Base-by-base conservation (phyloP, 306 rosid genomes). In the Vicia villosa region DNA sequence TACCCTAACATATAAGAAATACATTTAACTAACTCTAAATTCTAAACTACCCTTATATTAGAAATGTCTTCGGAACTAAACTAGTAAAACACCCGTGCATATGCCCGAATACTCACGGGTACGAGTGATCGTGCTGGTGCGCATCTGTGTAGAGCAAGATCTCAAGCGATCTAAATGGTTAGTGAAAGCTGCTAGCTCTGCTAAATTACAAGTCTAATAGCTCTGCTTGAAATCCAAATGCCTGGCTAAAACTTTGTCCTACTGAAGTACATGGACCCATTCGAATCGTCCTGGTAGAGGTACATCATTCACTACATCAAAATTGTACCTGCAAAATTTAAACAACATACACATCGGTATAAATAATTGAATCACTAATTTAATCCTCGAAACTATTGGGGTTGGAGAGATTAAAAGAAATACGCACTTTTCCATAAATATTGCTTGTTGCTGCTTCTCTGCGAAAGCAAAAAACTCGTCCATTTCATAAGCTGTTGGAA, bases 251-350 rank as follows among this genome's bases (percentile, higher is more conserved):
- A 74, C 75, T 66, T 66, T 11, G 34, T 43, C 56, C 80, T 81
- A 84, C 65, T 86, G 85, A 70, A 78, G 77, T 32, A 86, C 86
- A 79, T 83, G 90, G 82, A 85, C 83, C 98, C 98, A 90, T 68
- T 94, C 96, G 59, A 79, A 94, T 69, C 90, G 85, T 63, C 98
- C 98, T 5, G 87, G 83, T 42, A 88, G 83, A 24, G 97, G 98
- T 50, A 66, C 72, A 12, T 90, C 98, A 49, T 74, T 84, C 66
- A 75, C 80, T 50, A 90, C 34, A 76, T 94, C 96, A 15, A 88
- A 94, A 83, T 94, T 94, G 79, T 94, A 94, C 88, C 98, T 94
- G 92, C 70, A 61, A 73, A 74, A 80, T 38, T 30, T 51, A 69
- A 22, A 65, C 19, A 40, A 28, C 9, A 64, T 17, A 11, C 63